Base-by-base conservation (phyloP, 2,329 filamentous ascomycete species). In the Calonectria pteridis region DNA sequence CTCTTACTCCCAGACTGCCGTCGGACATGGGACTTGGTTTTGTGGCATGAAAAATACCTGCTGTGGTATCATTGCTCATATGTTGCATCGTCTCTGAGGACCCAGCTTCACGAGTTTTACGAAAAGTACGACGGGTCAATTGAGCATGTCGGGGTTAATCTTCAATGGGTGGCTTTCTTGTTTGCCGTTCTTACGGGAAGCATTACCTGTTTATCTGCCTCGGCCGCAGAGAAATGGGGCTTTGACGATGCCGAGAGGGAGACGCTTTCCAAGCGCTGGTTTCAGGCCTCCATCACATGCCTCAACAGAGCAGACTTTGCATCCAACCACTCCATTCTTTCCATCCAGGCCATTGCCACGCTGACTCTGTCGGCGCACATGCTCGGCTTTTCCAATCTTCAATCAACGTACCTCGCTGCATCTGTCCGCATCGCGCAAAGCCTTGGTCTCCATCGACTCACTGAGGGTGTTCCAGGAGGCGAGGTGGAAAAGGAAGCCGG, bases 61-160 rank as follows among this genome's bases (percentile, higher is more conserved):
- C 33, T 59, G 33, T 59, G 55, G 55, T 59, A 59, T 23, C 55
- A 59, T 40, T 59, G 55, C 55, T 59, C 55, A 7, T 59, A 59
- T 9, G 18, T 59, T 10, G 55, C 13, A 3, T 37, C 33, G 14
- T 59, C 33, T 3, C 33, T 59, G n/a, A 59, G 55, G 33, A 59
- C 3, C 14, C 55, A 59, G 33, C 55, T 59, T 14, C n/a, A 23
- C 13, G 55, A 59, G 6, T 59, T 59, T 28, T 59, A 59, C 23
- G 23, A 59, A 37, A 59, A 59, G 6, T 59, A 40, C 16, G 55
- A 59, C 14, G 55, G 55, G 4, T 59, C 55, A 6, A 28, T 59
- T 10, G 55, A 59, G 11, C 55, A 59, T 23, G 33, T 13, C 4
- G 55, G 35, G 3, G 55, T 59, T 14, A 59, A 40, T 23, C 55